phyloP scores from a whole-genome alignment of 441 rosid genomes.

The Pelargonium australe region DNA sequence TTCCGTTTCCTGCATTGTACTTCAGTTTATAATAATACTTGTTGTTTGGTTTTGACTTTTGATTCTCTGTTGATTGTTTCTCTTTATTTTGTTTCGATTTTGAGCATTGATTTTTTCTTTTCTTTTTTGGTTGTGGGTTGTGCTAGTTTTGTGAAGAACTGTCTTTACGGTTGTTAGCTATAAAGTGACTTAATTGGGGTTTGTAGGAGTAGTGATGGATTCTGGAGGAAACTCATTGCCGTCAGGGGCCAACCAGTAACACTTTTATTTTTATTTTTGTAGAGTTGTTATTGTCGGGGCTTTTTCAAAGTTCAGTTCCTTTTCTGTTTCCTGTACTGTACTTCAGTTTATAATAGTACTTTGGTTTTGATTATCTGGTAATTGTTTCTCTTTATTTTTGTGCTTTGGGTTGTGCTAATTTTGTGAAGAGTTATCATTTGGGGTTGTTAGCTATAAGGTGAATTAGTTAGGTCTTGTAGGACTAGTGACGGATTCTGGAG shows the following conservation, averaged over 20 bases:
- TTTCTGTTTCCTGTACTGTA: neutral
- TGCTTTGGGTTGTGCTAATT: neutral
- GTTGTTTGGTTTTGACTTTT: neutral
- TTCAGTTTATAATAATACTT: neutral
- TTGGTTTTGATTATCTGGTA: too few species aligned
- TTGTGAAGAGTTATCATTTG: neutral
- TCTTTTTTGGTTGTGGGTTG: neutral
- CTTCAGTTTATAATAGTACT: neutral
- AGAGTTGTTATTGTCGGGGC: too few species aligned
- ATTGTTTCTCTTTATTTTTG: neutral
- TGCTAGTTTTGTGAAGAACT: neutral
- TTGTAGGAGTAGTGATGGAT: neutral
- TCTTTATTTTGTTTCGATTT: neutral
- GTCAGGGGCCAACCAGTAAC: neutral
- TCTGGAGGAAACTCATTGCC: constrained; percentile 30
- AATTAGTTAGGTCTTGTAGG: neutral
- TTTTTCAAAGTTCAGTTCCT: neutral
- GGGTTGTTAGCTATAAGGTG: neutral
- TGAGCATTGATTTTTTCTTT: neutral
- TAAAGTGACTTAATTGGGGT: neutral
- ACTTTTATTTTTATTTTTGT: too few species aligned
- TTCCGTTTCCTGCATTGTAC: neutral
- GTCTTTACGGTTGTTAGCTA: neutral
- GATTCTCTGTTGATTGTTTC: too few species aligned
- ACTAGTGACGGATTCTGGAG: neutral